These are phyloP conservation scores for Gynandropsis gynandra DNA, from an alignment of 345 rosid species.

Conservation along the genomic window DNA sequence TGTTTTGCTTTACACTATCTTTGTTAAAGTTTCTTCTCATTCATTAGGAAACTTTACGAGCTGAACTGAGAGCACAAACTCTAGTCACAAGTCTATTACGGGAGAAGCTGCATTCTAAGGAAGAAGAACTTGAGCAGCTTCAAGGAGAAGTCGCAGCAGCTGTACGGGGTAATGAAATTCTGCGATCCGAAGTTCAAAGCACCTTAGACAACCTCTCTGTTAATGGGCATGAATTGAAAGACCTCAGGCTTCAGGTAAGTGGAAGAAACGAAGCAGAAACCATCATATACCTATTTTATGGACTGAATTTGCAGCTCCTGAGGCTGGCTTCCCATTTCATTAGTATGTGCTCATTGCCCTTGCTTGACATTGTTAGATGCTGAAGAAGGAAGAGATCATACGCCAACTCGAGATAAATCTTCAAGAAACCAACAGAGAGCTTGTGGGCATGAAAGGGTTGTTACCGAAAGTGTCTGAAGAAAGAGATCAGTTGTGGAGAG, in stretches of 20 bases:
- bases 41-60: constrained; percentile 44
- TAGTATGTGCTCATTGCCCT: no score
- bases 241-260: constrained; percentile 80
- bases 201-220: constrained; percentile 64
- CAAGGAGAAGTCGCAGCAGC: constrained; percentile 82
- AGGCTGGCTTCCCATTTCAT: no score
- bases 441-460: constrained; percentile 37
- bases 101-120: constrained; percentile 83
- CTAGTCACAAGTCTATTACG: constrained; percentile 60
- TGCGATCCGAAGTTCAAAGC: constrained; percentile 60
- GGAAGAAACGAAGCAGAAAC: neutral
- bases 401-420: constrained; percentile 45
- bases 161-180: constrained; percentile 72
- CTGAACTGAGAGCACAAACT: constrained; percentile 68
- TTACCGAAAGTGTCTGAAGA: constrained; percentile 64
- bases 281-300: neutral
- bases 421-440: constrained; percentile 58
- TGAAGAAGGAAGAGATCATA: constrained; percentile 68
- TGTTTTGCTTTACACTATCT: neutral
- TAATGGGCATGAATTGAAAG: constrained; percentile 56
- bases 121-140: constrained; percentile 74
- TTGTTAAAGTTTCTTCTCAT: constrained; percentile 5
- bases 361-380: constrained; percentile 33
- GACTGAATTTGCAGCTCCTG: neutral
- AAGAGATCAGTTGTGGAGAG: constrained; percentile 82